phyloP scores from a whole-genome alignment of 495 filamentous ascomycete genomes.

The Penicillium coffeae region DNA sequence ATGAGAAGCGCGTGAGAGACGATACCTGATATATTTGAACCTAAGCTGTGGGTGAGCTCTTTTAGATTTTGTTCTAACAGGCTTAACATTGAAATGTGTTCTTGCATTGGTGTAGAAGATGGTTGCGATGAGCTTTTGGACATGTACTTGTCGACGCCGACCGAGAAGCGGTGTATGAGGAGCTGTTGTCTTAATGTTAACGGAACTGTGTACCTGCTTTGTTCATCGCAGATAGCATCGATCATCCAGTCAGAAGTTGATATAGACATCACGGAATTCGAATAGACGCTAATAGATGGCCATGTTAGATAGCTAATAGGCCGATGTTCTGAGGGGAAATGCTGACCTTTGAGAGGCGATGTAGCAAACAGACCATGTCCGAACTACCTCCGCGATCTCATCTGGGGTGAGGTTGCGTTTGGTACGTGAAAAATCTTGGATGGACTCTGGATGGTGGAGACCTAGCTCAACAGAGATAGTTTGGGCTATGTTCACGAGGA shows the following conservation, averaged over 20 bases:
- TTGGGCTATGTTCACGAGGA: constrained; percentile 8
- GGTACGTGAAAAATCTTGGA: constrained; percentile 15
- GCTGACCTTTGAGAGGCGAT: constrained; percentile 12
- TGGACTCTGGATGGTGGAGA: constrained; percentile 11
- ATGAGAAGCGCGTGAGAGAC: not conserved
- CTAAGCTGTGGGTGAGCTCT: not conserved
- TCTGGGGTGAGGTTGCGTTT: constrained; percentile 2
- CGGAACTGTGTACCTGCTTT: constrained; percentile 2
- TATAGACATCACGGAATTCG: constrained; percentile 1
- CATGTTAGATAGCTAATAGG: not conserved
- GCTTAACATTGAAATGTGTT: not conserved
- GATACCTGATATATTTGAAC: constrained; percentile 3
- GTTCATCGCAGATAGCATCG: constrained; percentile 9
- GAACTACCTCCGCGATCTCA: constrained; percentile 8
- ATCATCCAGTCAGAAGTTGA: constrained; percentile 6
- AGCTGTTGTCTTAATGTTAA: constrained; percentile 7
- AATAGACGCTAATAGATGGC: constrained; percentile 1
- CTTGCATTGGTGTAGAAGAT: not conserved
- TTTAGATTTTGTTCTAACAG: constrained; percentile 5
- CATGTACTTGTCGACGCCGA: constrained; percentile 4
- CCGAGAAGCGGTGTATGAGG: constrained; percentile 12
- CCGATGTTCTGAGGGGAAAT: not conserved
- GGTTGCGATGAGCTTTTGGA: not conserved
- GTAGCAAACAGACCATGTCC: constrained; percentile 16
- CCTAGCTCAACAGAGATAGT: constrained; percentile 13